These are phyloP conservation scores for Hypholoma sublateritium DNA, from an alignment of 768 basidiomycete species.

Conservation along the genomic window DNA sequence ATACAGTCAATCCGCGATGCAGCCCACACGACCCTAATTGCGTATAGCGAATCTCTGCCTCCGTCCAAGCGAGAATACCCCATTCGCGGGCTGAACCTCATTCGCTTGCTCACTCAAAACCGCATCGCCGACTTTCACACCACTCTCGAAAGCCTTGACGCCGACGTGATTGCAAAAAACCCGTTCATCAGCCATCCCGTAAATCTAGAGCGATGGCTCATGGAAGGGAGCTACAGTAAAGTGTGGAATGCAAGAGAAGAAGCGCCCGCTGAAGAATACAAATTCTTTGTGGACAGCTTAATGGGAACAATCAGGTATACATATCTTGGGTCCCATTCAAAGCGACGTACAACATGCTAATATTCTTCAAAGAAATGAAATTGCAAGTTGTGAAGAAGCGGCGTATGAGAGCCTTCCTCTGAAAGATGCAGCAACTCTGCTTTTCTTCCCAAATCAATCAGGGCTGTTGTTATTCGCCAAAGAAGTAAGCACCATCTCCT, in stretches of 20 bases:
- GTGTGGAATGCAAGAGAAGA: constrained; percentile 95
- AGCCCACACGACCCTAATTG: background rate
- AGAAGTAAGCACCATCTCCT: constrained; percentile 43
- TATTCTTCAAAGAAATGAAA: constrained; percentile 76
- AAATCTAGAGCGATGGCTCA: constrained; percentile 93
- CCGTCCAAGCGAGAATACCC: constrained; percentile 86
- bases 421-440: constrained; percentile 83
- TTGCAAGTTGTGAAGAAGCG: constrained; percentile 93
- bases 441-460: constrained; percentile 85
- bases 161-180: constrained; percentile 66
- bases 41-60: constrained; percentile 63
- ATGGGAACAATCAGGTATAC: constrained; percentile 89
- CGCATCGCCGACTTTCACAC: constrained; percentile 98
- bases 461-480: constrained; percentile 85
- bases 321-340: constrained; percentile 11
- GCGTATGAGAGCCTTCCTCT: constrained; percentile 92
- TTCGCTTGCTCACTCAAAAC: constrained; percentile 92
- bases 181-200: constrained; percentile 82
- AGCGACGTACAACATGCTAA: background rate
- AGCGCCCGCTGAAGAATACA: constrained; percentile 92
- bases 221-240: constrained; percentile 98
- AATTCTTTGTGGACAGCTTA: constrained; percentile 88
- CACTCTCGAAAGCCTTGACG: constrained; percentile 84
- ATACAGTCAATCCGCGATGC: constrained; percentile 1
- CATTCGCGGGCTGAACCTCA: constrained; percentile 90